Conservation (phyloP, 139 green algal genomes). For the Desmodesmus armatus region DNA sequence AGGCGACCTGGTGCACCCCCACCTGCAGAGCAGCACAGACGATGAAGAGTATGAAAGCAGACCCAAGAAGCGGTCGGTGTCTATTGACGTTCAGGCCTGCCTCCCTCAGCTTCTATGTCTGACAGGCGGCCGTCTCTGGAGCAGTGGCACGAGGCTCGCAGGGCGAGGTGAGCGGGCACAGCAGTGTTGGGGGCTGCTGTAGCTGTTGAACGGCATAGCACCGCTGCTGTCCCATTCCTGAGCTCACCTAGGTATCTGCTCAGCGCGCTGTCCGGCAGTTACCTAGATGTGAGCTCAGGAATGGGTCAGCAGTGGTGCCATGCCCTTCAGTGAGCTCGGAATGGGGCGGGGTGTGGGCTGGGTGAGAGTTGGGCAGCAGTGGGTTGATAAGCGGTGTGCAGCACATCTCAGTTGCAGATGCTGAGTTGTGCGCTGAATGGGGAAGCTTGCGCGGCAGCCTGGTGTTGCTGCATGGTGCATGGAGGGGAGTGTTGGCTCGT, state of each 20-base stretch:
- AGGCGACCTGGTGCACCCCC: slow-evolving; percentile 1
- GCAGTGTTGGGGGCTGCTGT: too few relatives aligned
- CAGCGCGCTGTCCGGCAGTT: background rate
- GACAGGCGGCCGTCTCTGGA: slow-evolving; percentile 53
- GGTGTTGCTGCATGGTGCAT: too few relatives aligned
- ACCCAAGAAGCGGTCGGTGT: slow-evolving; percentile 43
- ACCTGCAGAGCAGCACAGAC: background rate
- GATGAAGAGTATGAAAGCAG: slow-evolving; percentile 42
- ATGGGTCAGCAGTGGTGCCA: too few relatives aligned
- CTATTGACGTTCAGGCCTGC: slow-evolving; percentile 11
- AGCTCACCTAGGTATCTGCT: background rate
- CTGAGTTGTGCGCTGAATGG: too few relatives aligned
- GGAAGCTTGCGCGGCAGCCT: too few relatives aligned
- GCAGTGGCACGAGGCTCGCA: slow-evolving; percentile 60
- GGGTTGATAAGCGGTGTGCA: too few relatives aligned
- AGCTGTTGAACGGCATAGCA: background rate
- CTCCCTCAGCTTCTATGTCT: background rate
- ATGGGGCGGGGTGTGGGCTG: too few relatives aligned
- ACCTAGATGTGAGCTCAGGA: background rate
- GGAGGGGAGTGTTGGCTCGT: too few relatives aligned
- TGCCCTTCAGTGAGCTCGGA: too few relatives aligned
- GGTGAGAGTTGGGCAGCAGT: too few relatives aligned
- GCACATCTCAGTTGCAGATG: too few relatives aligned
- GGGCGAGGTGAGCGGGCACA: slow-evolving; percentile 39
- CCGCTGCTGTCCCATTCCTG: too few relatives aligned